A percentile compares a stretch with the other conserved stretches of the same genome.
phyloP scores from a whole-genome alignment of 176 grass and related monocot species.

The Coix lacrymajobi region DNA sequence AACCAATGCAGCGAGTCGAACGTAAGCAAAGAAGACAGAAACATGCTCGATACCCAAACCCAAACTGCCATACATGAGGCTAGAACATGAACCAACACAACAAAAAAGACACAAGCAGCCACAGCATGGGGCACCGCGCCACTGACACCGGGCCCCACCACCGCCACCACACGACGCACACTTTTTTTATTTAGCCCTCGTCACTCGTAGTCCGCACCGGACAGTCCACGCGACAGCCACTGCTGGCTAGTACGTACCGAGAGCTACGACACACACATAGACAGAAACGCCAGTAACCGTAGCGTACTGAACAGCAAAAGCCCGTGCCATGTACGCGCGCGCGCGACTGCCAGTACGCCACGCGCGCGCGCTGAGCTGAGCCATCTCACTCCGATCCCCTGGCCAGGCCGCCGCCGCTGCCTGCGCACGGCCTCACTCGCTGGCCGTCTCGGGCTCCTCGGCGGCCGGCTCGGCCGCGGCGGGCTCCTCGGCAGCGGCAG shows the following conservation, averaged over 20 bases:
- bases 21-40: background rate
- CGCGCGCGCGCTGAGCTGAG: background rate
- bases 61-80: background rate
- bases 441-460: background rate
- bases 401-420: background rate
- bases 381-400: background rate
- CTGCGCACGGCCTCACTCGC: background rate
- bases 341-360: background rate
- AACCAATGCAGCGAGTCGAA: background rate
- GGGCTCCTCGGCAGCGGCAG: background rate
- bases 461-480: background rate
- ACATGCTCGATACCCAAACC: background rate
- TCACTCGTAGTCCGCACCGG: conserved; percentile 4
- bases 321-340: conserved; percentile 15
- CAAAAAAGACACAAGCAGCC: background rate
- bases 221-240: background rate
- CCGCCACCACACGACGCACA: background rate
- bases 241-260: background rate
- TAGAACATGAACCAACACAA: background rate
- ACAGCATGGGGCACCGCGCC: background rate
- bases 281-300: background rate
- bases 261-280: background rate
- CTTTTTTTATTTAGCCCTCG: conserved; percentile 37
- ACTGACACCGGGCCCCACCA: conserved; percentile 20
- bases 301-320: background rate